A percentile compares a stretch with the other conserved stretches of the same genome.
phyloP scores from a whole-genome alignment of 2,329 filamentous ascomycete genomes.

The Sarocladium kiliense region DNA sequence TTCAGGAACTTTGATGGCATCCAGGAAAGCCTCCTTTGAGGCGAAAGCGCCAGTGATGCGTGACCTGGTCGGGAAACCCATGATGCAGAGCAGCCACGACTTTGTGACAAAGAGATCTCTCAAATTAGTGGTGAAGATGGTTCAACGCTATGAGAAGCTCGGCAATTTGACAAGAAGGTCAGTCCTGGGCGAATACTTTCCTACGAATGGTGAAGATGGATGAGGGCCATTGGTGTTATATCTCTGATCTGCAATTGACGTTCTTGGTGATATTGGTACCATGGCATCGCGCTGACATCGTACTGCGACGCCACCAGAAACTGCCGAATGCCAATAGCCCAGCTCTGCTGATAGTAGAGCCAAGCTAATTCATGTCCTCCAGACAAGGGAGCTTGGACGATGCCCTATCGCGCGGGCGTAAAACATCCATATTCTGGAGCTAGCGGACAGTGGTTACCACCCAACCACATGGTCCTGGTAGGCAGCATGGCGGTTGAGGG shows the following conservation, averaged over 20 bases:
- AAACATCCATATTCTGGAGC: neutral
- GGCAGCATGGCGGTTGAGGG: too few species aligned
- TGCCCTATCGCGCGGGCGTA: neutral
- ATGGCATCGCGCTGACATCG: neutral
- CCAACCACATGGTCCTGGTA: too few species aligned
- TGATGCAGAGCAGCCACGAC: neutral
- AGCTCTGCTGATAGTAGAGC: neutral
- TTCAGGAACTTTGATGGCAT: slow-evolving; percentile 18
- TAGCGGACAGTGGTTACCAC: too few species aligned
- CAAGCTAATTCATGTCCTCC: neutral
- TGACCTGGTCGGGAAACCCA: slow-evolving; percentile 8
- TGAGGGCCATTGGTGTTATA: neutral
- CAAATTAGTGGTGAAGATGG: too few species aligned
- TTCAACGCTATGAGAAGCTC: too few species aligned
- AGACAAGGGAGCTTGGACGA: neutral
- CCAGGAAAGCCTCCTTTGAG: slow-evolving; percentile 17
- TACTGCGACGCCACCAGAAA: neutral
- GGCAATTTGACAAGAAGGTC: too few species aligned
- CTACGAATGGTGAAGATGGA: too few species aligned
- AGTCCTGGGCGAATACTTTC: too few species aligned
- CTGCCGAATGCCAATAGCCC: neutral
- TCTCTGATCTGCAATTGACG: neutral
- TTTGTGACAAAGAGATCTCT: too few species aligned
- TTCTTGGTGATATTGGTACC: neutral
- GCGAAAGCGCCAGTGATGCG: slow-evolving; percentile 17